Evolutionary conservation across 1,284 basidiomycete species (phyloP).

Genomic region (Trichosporon inkin): DNA sequence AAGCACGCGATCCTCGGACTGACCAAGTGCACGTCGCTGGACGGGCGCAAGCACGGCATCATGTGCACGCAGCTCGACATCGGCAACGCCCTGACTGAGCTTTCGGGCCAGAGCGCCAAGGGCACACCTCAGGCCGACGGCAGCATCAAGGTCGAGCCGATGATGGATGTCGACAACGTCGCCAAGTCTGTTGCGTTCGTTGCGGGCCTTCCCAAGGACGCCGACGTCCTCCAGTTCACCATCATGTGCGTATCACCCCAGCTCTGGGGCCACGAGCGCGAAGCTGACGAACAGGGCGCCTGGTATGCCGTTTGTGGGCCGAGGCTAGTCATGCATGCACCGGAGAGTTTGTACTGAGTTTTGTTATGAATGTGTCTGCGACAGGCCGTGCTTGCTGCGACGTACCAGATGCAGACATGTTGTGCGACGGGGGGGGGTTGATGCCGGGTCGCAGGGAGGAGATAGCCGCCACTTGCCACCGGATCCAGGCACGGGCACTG

Average conservation of each 20-base stretch:
- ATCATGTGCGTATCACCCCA: slow-evolving; percentile 59
- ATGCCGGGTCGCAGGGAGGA: too few species aligned
- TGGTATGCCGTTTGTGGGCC: slow-evolving; percentile 25
- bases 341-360: too few species aligned
- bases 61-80: slow-evolving; percentile 76
- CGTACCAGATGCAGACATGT: too few species aligned
- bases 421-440: too few species aligned
- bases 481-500: neutral
- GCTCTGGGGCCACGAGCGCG: too few species aligned
- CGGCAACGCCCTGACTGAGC: slow-evolving; percentile 65
- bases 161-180: slow-evolving; percentile 57
- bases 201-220: slow-evolving; percentile 62
- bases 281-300: slow-evolving; percentile 19
- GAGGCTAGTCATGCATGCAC: slow-evolving; percentile 7
- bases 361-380: neutral
- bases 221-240: slow-evolving; percentile 58
- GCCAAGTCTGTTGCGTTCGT: slow-evolving; percentile 67
- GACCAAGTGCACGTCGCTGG: slow-evolving; percentile 68
- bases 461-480: slow-evolving; percentile 4
- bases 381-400: neutral
- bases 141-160: slow-evolving; percentile 57
- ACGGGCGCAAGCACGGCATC: slow-evolving; percentile 68
- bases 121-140: slow-evolving; percentile 69
- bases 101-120: slow-evolving; percentile 53
- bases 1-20: slow-evolving; percentile 75